Base-by-base conservation (phyloP, 306 rosid species). In the Cicer judaicum region DNA sequence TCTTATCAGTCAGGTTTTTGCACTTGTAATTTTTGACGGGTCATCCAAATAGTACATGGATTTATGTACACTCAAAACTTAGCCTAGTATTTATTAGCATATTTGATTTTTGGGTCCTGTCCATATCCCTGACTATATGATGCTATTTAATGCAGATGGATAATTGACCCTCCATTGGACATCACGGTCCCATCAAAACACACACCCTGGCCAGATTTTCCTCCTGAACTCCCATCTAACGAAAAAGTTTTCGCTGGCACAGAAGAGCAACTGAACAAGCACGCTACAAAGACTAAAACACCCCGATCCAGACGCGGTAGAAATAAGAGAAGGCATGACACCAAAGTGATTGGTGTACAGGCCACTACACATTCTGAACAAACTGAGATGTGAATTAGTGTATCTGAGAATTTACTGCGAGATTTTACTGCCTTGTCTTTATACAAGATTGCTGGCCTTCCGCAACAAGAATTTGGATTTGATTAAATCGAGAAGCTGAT, bases 181-280 rank as follows among this genome's bases (percentile, higher is more conserved):
- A 85, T 95, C 75, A 95, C 91, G 0, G 88, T 92, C 56, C 92
- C 97, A 38, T 88, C 99, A 4, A 95, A 92, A 83, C 91, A 84
- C 59, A 92, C 96, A 13, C 96, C 97, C 47, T 95, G 99, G 99
- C 99, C 99, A 0, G 98, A 95, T 62, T 85, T 89, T 77, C 99
- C 96, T 68, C 99, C 97, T 8, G 99, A 95, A 81, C 97, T 92
- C 54, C 93, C 91, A 44, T 76, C 92, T 8, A 78, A 72, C 29
- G 98, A 87, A 34, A 88, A 85, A 62, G 77, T 71, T 24, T 57
- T 62, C 4, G 69, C 10, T 8, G 81, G 78, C 76, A 75, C 73
- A 1, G 88, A 86, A 74, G 90, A 87, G 73, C 91, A 63, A 42
- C 39, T 70, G 6, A 76, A 52, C 63, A 92, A 89, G 80, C 92